Evolutionary conservation across 192 early-diverging fungal genomes (phyloP), one percentile per base, ranked within the genome.

Genomic region (Mycoemilia scoparia): DNA sequence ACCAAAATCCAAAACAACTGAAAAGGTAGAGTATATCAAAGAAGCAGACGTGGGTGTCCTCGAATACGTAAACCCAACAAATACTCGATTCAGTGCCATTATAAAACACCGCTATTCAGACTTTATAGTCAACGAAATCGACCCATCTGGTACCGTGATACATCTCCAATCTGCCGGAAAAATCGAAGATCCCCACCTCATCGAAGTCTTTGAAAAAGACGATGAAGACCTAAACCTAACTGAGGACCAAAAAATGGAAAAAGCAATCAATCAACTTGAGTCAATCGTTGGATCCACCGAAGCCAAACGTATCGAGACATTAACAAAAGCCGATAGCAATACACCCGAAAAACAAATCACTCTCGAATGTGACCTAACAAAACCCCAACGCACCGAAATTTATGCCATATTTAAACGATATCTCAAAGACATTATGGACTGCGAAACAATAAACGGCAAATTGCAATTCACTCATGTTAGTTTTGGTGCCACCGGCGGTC

Each of bases 51-150:
- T 77, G 1, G 82, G 82, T 17, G 81, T 85, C 38, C 54, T 56
- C 4, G 55, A 63, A 21, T 81, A 39, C 19, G 34, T 64, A 9
- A 50, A 46, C 0, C 29, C 36, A 0, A 52, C 41, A 7, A 57
- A 55, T 50, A 7, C 13, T 3, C 54, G 60, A 7, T 67, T 57
- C 23, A 32, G 49, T 7, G 59, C 48, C 9, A 55, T 67, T 0
- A 54, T 67, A 48, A 67, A 65, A 43, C 49, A 48, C 46, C 81
- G 89, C 43, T 78, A 66, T 31, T 57, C 70, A 0, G 92, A 97
- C 51, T 97, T 97, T 57, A 57, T 87, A 21, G 92, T 97, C 16
- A 77, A 87, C 57, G 92, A 97, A 67, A 77, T 97, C 11, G 77
- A 79, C 43, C 35, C 45, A 21, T 38, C 54, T 13, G 82, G 83